Evolutionary conservation across 108 stramenopile species (phyloP), one percentile per base, ranked within the genome.

Genomic region (Fragilariopsis cylindrus): DNA sequence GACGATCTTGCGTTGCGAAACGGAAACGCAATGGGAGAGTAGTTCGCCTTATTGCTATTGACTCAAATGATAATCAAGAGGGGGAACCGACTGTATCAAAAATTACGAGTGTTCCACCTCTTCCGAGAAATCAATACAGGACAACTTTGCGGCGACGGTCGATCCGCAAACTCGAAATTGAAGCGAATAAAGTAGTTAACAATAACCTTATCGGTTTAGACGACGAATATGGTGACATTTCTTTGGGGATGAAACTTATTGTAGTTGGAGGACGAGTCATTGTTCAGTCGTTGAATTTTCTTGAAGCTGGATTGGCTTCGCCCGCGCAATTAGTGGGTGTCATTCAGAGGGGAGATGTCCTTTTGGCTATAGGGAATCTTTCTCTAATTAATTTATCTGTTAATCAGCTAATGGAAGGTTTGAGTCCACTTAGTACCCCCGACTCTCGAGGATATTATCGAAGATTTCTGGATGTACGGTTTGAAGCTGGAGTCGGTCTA

Each of bases 181-280:
- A 48, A 18, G 56, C 18, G 15, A 49, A 76, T 18, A 64, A 18
- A 57, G 49, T 57, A 18, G 21, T 53, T 71, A 45, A 69, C 52
- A n/a, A 40, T 40, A 50, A 9, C 48, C 4, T 40, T 19, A 11
- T 53, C 30, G n/a, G 46, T 46, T 5, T n/a, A 16, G 60, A 60
- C 47, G 19, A 66, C 30, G 53, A 84, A 60, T 82, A 79, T 68
- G 93, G 93, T 4, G 94, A 95, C 71, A 85, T 88, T 46, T 90
- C 88, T 3, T 60, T 95, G 6, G 94, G 94, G 6, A 87, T 95
- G 76, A 92, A 95, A 70, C 82, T 95, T 0, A 92, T 81, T 64
- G 73, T 85, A 53, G 77, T 88, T 16, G 85, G 87, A 45, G 94
- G 94, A 4, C 81, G 86, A 64, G 91, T 95, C n/a, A 95, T 95